Conservation (phyloP, 768 basidiomycete genomes). For the Suillus alpinus region DNA sequence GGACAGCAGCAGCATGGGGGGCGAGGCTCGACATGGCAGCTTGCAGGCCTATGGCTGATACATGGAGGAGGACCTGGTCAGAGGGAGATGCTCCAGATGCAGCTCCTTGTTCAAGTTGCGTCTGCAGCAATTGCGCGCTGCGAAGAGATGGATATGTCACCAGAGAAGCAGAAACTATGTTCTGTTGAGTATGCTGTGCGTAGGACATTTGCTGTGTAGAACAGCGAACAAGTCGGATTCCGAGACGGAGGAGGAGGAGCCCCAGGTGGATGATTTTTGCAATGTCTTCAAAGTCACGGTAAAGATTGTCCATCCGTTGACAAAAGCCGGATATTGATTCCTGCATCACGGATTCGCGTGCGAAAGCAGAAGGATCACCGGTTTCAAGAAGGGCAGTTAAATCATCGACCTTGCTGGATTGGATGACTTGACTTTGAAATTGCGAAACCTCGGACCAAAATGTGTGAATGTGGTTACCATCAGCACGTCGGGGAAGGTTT, state of each 20-base stretch:
- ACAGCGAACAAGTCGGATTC: conserved; percentile 55
- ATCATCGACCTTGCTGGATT: conserved; percentile 45
- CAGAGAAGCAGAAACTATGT: conserved; percentile 32
- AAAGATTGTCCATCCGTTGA: conserved; percentile 65
- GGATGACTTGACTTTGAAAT: conserved; percentile 62
- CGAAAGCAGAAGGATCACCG: conserved; percentile 35
- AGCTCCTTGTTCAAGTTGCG: conserved; percentile 17
- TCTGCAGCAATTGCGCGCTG: conserved; percentile 38
- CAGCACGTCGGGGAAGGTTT: conserved; percentile 33
- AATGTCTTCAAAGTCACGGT: conserved; percentile 73
- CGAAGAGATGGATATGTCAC: conserved; percentile 53
- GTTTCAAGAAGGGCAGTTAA: conserved; percentile 40
- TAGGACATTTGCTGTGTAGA: conserved; percentile 15
- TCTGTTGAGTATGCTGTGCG: conserved; percentile 17
- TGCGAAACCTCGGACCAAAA: conserved; percentile 79
- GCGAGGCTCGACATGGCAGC: conserved; percentile 2
- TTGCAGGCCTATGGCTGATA: conserved; percentile 43
- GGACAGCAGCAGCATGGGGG: conserved; percentile 29
- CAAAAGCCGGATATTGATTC: conserved; percentile 76
- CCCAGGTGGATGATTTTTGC: conserved; percentile 63
- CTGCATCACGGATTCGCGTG: conserved; percentile 72
- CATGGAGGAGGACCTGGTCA: conserved; percentile 41
- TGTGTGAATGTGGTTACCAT: conserved; percentile 49
- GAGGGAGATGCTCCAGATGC: conserved; percentile 34
- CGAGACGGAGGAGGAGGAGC: conserved; percentile 65